Evolutionary conservation across 176 grass and related monocot genomes (phyloP), one percentile per base, ranked within the genome.

Genomic region (Aegilops longissima): DNA sequence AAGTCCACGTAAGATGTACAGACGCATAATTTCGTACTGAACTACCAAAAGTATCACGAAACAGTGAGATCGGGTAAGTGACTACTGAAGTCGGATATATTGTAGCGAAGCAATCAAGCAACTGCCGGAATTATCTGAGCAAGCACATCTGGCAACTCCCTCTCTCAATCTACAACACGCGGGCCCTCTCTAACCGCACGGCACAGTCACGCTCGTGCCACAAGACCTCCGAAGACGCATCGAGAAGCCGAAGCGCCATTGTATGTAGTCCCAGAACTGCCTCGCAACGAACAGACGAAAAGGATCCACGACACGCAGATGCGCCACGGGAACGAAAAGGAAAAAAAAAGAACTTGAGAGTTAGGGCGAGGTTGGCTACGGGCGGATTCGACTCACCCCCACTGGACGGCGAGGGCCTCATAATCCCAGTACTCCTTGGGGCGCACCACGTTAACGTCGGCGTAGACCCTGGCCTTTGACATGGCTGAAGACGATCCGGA

Each of bases 351-450:
- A 34, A 44, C 29, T 29, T 38, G 14, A 61, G 21, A 70, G 38
- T 36, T 38, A 49, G 21, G 36, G 73, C 44, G 42, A 66, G 80
- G 27, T 69, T 23, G 73, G 23, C 11, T 61, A 83, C 13, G 58
- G 58, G 58, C 61, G 38, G 51, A 59, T 31, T 10, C 34, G 12
- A 76, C 76, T 78, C 24, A 96, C 94, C 94, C 94, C 94, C 94
- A 96, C 79, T 90, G 91, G 35, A 96, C 94, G 90, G 91, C 79
- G 61, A 93, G 91, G 33, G 94, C 84, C 86, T 96, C 94, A 80
- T 96, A 96, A 77, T 96, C 94, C 94, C 94, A 96, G 91, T 93
- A 96, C 75, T 96, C 94, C 94, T 93, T 96, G 80, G 94, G 91
- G 76, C 89, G 94, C 31, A 96, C 81, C 20, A 91, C 91, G 88